Conservation (phyloP, 306 rosid genomes). For the Lablab purpureus region DNA sequence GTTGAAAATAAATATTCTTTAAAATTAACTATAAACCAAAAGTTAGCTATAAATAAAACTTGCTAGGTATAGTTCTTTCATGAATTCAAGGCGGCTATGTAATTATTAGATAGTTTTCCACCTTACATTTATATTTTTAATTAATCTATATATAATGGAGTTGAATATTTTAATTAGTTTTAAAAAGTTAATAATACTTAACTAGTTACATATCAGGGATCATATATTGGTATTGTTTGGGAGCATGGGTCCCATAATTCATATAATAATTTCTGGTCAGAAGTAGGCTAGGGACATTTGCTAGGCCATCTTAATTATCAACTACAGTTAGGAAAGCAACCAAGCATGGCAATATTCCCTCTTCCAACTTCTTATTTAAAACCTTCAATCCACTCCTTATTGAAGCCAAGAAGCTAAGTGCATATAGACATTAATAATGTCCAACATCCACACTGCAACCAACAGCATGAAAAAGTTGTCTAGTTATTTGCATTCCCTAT, state of each 20-base stretch:
- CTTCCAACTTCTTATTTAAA: constrained; percentile 63
- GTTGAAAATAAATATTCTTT: not conserved
- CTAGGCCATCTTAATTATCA: constrained; percentile 38
- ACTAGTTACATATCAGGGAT: not conserved
- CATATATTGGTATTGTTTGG: not conserved
- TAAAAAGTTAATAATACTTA: not conserved
- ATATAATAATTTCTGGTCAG: constrained; percentile 19
- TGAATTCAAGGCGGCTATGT: not conserved
- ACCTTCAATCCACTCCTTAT: constrained; percentile 50
- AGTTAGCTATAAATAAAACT: not conserved
- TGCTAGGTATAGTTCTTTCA: not conserved
- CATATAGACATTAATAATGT: constrained; percentile 46
- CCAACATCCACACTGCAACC: constrained; percentile 41
- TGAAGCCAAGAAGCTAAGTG: constrained; percentile 45
- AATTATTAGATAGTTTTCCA: too few relatives aligned
- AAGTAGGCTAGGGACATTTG: constrained; percentile 53
- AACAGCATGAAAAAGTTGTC: constrained; percentile 55
- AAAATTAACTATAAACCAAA: not conserved
- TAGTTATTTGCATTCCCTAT: constrained; percentile 68
- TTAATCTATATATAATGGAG: too few relatives aligned
- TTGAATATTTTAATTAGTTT: not conserved
- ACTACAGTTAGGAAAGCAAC: constrained; percentile 35
- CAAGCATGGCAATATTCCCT: constrained; percentile 46
- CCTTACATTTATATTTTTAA: too few relatives aligned
- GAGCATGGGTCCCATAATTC: constrained; percentile 1